These are phyloP conservation scores for Rugiboletus extremiorientalis DNA, from an alignment of 1,284 basidiomycete species.

Conservation along the genomic window DNA sequence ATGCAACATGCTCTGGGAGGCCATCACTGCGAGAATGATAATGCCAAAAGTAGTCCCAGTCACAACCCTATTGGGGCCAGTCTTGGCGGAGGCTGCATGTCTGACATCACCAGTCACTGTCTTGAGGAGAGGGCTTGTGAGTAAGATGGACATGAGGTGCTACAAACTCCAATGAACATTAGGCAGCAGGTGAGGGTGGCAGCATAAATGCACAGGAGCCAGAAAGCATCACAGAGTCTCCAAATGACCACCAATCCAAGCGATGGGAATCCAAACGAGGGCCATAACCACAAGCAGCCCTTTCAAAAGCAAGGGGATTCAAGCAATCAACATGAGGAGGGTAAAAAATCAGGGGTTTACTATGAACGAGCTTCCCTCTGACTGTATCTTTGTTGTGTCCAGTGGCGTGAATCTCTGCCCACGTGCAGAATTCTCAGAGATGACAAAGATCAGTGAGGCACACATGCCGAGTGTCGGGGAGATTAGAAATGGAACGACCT, in stretches of 20 bases:
- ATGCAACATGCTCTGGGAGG: neutral
- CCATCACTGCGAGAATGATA: neutral
- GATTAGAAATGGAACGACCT: too few species aligned
- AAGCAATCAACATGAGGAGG: neutral
- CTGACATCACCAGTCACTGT: neutral
- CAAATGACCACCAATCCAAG: neutral
- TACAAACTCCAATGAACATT: too few species aligned
- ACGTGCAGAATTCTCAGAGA: neutral
- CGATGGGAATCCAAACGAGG: neutral
- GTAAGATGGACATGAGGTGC: neutral
- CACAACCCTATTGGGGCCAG: neutral
- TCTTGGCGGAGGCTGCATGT: neutral
- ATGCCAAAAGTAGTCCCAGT: conserved; percentile 4
- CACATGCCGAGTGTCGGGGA: neutral
- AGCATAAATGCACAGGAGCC: too few species aligned
- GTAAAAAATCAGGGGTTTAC: neutral
- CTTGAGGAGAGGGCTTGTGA: neutral
- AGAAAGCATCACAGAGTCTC: neutral
- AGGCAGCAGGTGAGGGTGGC: too few species aligned
- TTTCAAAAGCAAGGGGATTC: neutral
- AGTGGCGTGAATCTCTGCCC: neutral
- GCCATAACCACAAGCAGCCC: neutral
- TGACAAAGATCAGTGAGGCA: neutral
- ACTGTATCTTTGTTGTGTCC: neutral
- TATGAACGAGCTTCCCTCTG: neutral